Base-by-base conservation (phyloP, 2,329 filamentous ascomycete genomes). In the Aspergillus sp. region DNA sequence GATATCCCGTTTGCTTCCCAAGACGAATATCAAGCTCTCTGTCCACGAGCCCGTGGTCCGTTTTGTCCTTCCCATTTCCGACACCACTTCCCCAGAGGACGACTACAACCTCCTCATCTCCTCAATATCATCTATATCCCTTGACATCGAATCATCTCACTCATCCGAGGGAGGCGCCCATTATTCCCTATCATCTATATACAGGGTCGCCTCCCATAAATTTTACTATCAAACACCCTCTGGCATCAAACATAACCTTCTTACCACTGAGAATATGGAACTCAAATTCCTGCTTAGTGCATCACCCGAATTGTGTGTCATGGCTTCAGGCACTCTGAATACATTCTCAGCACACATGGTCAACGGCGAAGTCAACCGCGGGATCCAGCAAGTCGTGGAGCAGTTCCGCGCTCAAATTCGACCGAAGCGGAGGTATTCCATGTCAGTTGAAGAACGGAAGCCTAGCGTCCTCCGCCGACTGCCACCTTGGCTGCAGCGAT, bases 91-190 rank as follows among this genome's bases (percentile, higher is more conserved):
- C 56, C 77, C 77, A 46, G 84, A 87, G 0, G 91, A 93, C 63
- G 93, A 98, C 67, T 98, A 95, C 68, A 95, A 99, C 72, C 84
- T 99, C 31, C 90, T 99, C 49, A 97, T 99, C 52, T 97, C 92
- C 1, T 95, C 93, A 2, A 92, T 97, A 11, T 98, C 96, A 0
- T 97, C 94, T 0, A 87, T 98, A 43, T 96, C 94, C 0, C 80
- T 98, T 23, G 95, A 99, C 71, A 85, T 96, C 52, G 95, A 99
- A 72, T 97, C 95, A 0, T 97, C 93, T n/a, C 95, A 99, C 77
- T 95, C 92, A 3, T 83, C 90, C 0, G 87, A 92, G 41, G 91
- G 91, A 60, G 91, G 96, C 38, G 80, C 93, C 3, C 91, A 97
- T 72, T 99, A 99, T 76, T 92, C 91, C 5, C 80, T 99, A 1